A percentile compares a stretch with the other conserved stretches of the same genome.
Evolutionary conservation across 2,329 filamentous ascomycete species (phyloP).

Genomic region (Xylariaceae sp.): DNA sequence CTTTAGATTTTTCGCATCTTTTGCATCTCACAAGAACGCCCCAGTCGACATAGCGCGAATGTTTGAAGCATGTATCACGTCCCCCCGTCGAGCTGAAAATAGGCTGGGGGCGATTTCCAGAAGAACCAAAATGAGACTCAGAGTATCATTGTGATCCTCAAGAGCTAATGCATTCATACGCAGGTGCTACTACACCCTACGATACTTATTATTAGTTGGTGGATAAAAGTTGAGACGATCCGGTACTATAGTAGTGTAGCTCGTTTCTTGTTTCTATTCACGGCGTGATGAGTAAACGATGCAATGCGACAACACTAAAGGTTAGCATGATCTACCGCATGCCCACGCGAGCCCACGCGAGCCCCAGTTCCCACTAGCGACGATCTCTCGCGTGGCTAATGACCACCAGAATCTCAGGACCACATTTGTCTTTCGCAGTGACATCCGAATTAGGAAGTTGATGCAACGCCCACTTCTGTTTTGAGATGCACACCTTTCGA

Average conservation of each 20-base stretch:
- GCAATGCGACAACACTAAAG: no score
- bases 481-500: not conserved
- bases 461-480: not conserved
- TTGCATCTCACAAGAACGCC: not conserved
- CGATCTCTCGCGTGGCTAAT: conserved; percentile 16
- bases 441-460: conserved; percentile 22
- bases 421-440: conserved; percentile 18
- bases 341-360: conserved; percentile 21
- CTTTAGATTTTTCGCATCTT: no score
- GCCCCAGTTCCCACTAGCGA: conserved; percentile 1
- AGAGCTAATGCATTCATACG: not conserved
- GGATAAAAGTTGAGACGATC: conserved; percentile 1
- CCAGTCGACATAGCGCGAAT: not conserved
- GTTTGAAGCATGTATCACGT: not conserved
- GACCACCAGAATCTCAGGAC: conserved; percentile 3
- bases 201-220: no score
- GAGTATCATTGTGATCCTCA: not conserved
- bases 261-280: conserved; percentile 4
- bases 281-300: not conserved
- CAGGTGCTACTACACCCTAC: not conserved
- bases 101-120: conserved; percentile 25
- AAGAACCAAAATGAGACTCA: not conserved
- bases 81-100: conserved; percentile 18
- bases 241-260: no score
- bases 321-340: conserved; percentile 17